Base-by-base conservation (phyloP, 225 moss, liverwort and hornwort species). In the Physcomitrellopsis africana region DNA sequence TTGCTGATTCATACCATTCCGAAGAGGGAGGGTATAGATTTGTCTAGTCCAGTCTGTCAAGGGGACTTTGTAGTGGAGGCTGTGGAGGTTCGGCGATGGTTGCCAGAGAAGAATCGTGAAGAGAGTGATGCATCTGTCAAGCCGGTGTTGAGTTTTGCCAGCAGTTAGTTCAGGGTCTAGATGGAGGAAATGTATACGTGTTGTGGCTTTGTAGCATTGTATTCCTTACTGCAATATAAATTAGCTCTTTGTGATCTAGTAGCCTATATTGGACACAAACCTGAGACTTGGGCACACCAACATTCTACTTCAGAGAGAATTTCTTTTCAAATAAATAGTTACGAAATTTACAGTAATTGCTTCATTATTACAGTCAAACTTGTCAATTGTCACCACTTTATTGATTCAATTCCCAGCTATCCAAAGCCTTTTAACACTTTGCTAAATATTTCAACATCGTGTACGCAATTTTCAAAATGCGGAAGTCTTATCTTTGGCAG, bases 21-120 rank as follows among this genome's bases (percentile, higher is more conserved):
- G 3, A 82, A 76, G 60, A 60, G 73, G 37, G 83, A 81, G 68
- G 74, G 20, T 27, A 27, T 63, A 11, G 88, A 84, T 64, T 27
- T 68, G 53, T 76, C 89, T 14, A 88, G 80, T 74, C 89, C 88
- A 59, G 26, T 48, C 12, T 87, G 91, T 70, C 81, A 85, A 53
- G 85, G 53, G 11, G 79, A 78, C 8, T 89, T 86, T 15, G 42
- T 68, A 23, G 86, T 94, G 8, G 90, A 94, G 69, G 70, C 93
- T 48, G 87, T 92, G 71, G 94, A 93, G 55, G 91, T 93, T 6
- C 83, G 86, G 51, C 82, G 96, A 61, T 94, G 94, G 96, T 79
- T 93, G 55, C 92, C 96, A n/a, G 92, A 93, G 84, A 92, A 89
- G 80, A 86, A 94, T 77, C 94, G 96, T 53, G 93, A 90, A 60